Evolutionary conservation across 768 basidiomycete genomes (phyloP).

Genomic region (Pleurotus giganteus): DNA sequence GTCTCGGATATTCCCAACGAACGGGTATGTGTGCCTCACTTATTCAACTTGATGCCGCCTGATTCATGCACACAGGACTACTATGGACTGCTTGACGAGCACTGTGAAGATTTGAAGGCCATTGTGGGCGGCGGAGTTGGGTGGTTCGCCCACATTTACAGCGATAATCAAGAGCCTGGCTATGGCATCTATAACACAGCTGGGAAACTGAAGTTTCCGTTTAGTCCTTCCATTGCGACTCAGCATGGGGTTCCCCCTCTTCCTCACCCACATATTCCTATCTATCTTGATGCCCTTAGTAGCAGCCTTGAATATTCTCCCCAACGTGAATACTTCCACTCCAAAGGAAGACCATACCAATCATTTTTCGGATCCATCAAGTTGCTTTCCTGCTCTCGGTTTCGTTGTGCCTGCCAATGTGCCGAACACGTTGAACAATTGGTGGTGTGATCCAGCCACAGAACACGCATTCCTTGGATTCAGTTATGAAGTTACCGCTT

Average conservation of each 20-base stretch:
- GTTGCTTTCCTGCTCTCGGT: conserved; percentile 30
- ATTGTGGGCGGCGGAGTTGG: conserved; percentile 64
- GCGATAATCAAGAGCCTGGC: conserved; percentile 62
- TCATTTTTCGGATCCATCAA: background rate
- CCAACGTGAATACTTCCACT: no score
- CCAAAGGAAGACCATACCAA: background rate
- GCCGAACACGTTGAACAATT: conserved; percentile 32
- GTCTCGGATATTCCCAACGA: conserved; percentile 63
- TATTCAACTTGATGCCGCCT: background rate
- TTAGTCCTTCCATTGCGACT: conserved; percentile 39
- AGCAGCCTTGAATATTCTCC: no score
- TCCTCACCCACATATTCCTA: background rate
- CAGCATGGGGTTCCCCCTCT: background rate
- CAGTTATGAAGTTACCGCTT: conserved; percentile 59
- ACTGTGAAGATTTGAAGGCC: conserved; percentile 61
- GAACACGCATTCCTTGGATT: conserved; percentile 68
- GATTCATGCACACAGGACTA: conserved; percentile 44
- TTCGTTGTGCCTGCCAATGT: conserved; percentile 44
- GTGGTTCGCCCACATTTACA: conserved; percentile 83
- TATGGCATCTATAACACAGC: conserved; percentile 62
- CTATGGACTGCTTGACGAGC: conserved; percentile 57
- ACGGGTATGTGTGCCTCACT: conserved; percentile 36
- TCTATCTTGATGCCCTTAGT: background rate
- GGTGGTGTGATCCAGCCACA: conserved; percentile 53
- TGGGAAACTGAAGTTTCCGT: conserved; percentile 58